A percentile compares a stretch with the other conserved stretches of the same genome.
These are phyloP conservation scores for Plectosphaerella cucumerina DNA, from an alignment of 2,329 filamentous ascomycete genomes.

Conservation along the genomic window DNA sequence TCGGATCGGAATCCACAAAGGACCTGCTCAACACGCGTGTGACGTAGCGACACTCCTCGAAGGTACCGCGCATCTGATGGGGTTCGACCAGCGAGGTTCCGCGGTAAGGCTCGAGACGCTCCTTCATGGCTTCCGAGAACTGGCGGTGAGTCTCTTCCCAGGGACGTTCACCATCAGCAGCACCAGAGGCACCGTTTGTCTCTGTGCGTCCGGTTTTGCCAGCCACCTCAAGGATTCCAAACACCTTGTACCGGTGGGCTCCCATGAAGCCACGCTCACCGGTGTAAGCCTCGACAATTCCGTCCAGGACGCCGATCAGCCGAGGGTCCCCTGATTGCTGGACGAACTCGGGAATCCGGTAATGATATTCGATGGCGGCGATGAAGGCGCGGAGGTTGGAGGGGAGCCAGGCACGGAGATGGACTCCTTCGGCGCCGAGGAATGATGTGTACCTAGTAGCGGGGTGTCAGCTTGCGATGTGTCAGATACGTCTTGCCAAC, in stretches of 20 bases:
- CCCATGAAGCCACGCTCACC: slow-evolving; percentile 54
- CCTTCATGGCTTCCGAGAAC: slow-evolving; percentile 51
- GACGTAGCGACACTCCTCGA: slow-evolving; percentile 49
- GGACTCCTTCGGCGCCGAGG: slow-evolving; percentile 46
- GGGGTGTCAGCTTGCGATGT: no score
- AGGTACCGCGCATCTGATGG: slow-evolving; percentile 49
- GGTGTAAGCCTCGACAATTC: slow-evolving; percentile 50
- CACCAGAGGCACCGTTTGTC: slow-evolving; percentile 47
- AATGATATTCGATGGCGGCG: slow-evolving; percentile 50
- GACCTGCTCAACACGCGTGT: slow-evolving; percentile 39
- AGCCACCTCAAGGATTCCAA: slow-evolving; percentile 49
- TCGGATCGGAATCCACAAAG: slow-evolving; percentile 40
- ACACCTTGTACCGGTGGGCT: slow-evolving; percentile 52
- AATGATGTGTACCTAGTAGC: slow-evolving; percentile 49
- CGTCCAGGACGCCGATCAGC: slow-evolving; percentile 48
- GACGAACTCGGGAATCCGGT: slow-evolving; percentile 49
- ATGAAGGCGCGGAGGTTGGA: slow-evolving; percentile 52
- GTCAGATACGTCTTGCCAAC: no score
- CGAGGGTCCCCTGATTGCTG: slow-evolving; percentile 41
- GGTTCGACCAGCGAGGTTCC: slow-evolving; percentile 43
- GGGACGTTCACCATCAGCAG: slow-evolving; percentile 34
- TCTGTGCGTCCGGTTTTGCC: slow-evolving; percentile 48
- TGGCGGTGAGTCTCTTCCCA: slow-evolving; percentile 48
- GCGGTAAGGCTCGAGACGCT: slow-evolving; percentile 44
- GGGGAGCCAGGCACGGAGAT: slow-evolving; percentile 49